Evolutionary conservation across 2,329 filamentous ascomycete species (phyloP).

Genomic region (Fusarium lyarnte): DNA sequence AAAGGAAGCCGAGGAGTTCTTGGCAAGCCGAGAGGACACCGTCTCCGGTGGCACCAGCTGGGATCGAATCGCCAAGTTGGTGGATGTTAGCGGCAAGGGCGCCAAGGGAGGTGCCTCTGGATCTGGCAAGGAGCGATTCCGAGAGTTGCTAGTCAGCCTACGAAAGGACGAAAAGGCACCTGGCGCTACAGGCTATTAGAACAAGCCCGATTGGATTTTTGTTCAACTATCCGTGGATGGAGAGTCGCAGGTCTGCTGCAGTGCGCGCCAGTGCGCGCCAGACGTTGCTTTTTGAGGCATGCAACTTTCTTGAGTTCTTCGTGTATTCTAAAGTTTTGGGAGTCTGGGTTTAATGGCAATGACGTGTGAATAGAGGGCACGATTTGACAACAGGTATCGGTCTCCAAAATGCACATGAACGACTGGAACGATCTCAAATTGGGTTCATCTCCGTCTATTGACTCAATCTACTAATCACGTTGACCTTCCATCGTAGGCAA

Average conservation of each 20-base stretch:
- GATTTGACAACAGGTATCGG: slow-evolving; percentile 12
- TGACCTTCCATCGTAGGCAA: slow-evolving; percentile 21
- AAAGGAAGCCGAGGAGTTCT: slow-evolving; percentile 92
- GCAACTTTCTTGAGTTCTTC: slow-evolving; percentile 36
- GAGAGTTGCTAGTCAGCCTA: slow-evolving; percentile 86
- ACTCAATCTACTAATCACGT: slow-evolving; percentile 40
- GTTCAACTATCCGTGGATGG: slow-evolving; percentile 1
- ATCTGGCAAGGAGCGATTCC: slow-evolving; percentile 95
- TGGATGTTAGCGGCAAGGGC: slow-evolving; percentile 97
- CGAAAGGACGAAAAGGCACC: slow-evolving; percentile 92
- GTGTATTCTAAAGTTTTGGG: slow-evolving; percentile 47
- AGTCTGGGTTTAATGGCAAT: slow-evolving; percentile 47
- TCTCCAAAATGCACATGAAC: neutral
- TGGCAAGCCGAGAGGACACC: slow-evolving; percentile 89
- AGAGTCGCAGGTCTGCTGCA: slow-evolving; percentile 32
- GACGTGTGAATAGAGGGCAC: slow-evolving; percentile 42
- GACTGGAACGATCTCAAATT: slow-evolving; percentile 30
- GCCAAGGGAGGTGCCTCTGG: slow-evolving; percentile 85
- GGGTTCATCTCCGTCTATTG: slow-evolving; percentile 38
- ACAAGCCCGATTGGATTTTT: slow-evolving; percentile 9
- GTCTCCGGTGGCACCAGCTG: slow-evolving; percentile 95
- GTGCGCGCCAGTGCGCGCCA: slow-evolving; percentile 39
- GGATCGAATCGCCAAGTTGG: slow-evolving; percentile 97
- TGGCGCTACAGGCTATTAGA: slow-evolving; percentile 70
- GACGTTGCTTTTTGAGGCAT: slow-evolving; percentile 34